Base-by-base conservation (phyloP, 306 rosid species). In the Crotalaria pallida region DNA sequence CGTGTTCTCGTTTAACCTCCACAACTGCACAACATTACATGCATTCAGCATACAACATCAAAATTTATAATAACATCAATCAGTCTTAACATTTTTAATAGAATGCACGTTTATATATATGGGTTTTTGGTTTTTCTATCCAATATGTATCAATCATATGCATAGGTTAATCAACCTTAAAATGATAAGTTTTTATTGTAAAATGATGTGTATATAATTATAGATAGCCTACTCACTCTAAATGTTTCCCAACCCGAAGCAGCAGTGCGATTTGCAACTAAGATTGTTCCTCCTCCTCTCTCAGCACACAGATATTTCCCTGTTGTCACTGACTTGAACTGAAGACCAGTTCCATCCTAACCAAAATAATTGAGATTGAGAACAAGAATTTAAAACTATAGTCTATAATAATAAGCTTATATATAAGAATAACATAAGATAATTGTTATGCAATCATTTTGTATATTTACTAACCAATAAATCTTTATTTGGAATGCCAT, bases 211-310 rank as follows among this genome's bases (percentile, higher is more conserved):
- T 6, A 8, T 4, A 31, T 31, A 31, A 2, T n/a, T 2, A 34
- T 16, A 34, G 10, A 53, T 16, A 21, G 40, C 1, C 63, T 10
- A 10, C 84, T 62, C 47, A 88, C 91, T 34, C 4, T 67, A 57
- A 87, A 91, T 48, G 84, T 87, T 84, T 91, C 96, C 97, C 96
- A 91, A 52, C 83, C 73, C 0, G 93, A 85, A 77, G 91, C 85
- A 10, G 77, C 9, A 1, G 86, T 65, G 51, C 96, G 83, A 53
- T 91, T 87, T n/a, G 91, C 93, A 49, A 87, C 97, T 10, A 88
- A 59, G 62, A 77, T 84, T 52, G 82, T 78, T 80, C 91, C 96
- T 69, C 97, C 97, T 38, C 96, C 93, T 0, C 15, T 36, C 55
- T 91, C 96, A 2, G 96, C 89, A 47, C 73, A 73, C 0, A 87